Evolutionary conservation across 805 yeast genomes (phyloP), one percentile per base, ranked within the genome.

Genomic region (Ogataea henricii): DNA sequence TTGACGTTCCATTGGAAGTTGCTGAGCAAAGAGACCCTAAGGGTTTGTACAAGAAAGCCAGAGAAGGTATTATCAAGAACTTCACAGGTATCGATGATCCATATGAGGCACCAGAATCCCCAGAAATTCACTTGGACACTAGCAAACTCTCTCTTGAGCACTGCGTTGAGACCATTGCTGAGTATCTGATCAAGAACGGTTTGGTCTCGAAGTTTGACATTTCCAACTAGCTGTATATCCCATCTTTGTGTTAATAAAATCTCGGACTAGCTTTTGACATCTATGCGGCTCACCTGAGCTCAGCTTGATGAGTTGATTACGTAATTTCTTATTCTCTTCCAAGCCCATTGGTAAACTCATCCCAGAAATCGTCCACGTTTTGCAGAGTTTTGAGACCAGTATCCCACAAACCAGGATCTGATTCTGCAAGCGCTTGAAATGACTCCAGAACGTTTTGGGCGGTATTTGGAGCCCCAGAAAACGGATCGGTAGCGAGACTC

Each of bases 11-110:
- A 29, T 76, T 92, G 43, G 90, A 85, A 62, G 89, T 92, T 53
- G 98, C 97, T 43, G 98, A 92, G 75, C 79, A 89, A 69, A 88
- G 98, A 73, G 98, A 92, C 69, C 98, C 98, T 54, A 92, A 92
- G 74, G 98, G 98, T 10, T 74, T 92, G 57, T 92, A 92, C 76
- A 90, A 90, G 71, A 92, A 92, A 78, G 98, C 98, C 14, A 83
- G 97, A 68, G 94, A 90, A 63, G 98, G 98, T 29, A 73, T 86
- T 52, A 91, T 91, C 67, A 88, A 88, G 70, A 96, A 91, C 64
- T 91, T 91, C 73, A 91, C 98, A 13, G 98, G 98, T 48, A 86
- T 91, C 48, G 83, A 90, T 55, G 97, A 97, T 9, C 98, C 98
- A 32, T 91, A 91, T 67, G 98, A 91, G 74, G 94, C 87, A 3